Base-by-base conservation (phyloP, 352 stramenopile species). In the Pythium aristosporum region DNA sequence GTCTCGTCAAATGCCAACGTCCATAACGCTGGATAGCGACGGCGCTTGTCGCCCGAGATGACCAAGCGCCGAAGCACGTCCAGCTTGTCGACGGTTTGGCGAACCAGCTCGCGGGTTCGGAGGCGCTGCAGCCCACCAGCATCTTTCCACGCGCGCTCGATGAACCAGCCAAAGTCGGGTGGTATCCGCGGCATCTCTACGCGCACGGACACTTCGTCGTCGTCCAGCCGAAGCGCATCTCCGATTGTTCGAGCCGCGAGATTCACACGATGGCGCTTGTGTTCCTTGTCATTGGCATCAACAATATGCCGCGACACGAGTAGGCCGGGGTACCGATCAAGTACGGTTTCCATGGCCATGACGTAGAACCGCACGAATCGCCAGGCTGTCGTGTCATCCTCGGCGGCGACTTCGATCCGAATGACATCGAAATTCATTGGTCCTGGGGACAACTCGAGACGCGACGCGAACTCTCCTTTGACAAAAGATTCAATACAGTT, bases 261-360 rank as follows among this genome's bases (percentile, higher is more conserved):
- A 16, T 51, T 46, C 8, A 57, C 28, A 30, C 56, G 49, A 30
- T 44, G 16, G 1, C 36, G 30, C 6, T 41, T 41, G 5, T 42
- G 18, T 13, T 28, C 42, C 11, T 12, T 43, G 23, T 15, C 12
- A 4, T 34, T 2, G 7, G 16, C 4, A 2, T 41, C 54, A 1
- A 71, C 34, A 20, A 63, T 41, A 20, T 69, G 21, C 0, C 63
- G 55, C 3, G 55, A 65, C 18, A 64, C 57, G 6, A 59, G 28
- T 5, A 66, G 30, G 0, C 65, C 65, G 1, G 65, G 65, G 41
- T 67, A 71, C 20, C 32, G 15, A 34, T 63, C 65, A 12, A 71
- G 39, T 13, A 71, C 57, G n/a, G 36, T 71, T 32, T 71, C 65
- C 50, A 67, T 63, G 10, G 52, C 47, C 57, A 67, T 63, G 18